Base-by-base conservation (phyloP, 306 rosid genomes). In the Dryas alaskensis region DNA sequence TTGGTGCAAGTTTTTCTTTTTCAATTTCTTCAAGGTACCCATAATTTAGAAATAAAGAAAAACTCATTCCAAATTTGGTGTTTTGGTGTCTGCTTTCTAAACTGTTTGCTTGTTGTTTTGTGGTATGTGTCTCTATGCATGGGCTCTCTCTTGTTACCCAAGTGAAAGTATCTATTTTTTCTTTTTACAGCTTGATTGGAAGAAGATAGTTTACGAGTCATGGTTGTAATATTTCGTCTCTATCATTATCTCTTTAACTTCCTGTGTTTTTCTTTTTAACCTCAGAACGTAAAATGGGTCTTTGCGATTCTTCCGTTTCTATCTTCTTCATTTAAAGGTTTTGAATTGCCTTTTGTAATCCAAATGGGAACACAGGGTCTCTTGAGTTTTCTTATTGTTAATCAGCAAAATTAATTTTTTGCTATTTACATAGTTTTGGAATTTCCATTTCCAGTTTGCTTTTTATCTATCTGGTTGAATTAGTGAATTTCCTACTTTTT, bases 61-160 rank as follows among this genome's bases (percentile, higher is more conserved):
- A 76, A 68, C 12, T 62, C 16, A 43, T 7, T 5, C 43, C 70
- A 45, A 13, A 51, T 10, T 31, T 70, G 12, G 69, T 62, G 67
- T 53, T 68, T 17, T 61, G 25, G 53, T n/a, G 14, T 12, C 48
- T 73, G 47, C 53, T 51, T 75, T 80, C 79, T 67, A 63, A 67
- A 65, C 59, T 48, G 3, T 59, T 70, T 62, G 65, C 72, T 80
- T 85, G 76, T 83, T 73, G 39, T 58, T 73, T 76, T 75, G 63
- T 55, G 55, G 67, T 69, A 65, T 48, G 73, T 73, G 17, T 72
- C 78, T 10, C 57, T 77, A 39, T 69, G 57, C 77, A 59, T 51
- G 77, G 25, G 2, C 63, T 22, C 51, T 46, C 54, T 19, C 8
- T 31, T 31, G 37, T 31, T 31, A 31, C 37, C 37, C 37, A 10